A percentile compares a stretch with the other conserved stretches of the same genome.
phyloP scores from a whole-genome alignment of 78 protist species.

The Salpingoeca rosetta region DNA sequence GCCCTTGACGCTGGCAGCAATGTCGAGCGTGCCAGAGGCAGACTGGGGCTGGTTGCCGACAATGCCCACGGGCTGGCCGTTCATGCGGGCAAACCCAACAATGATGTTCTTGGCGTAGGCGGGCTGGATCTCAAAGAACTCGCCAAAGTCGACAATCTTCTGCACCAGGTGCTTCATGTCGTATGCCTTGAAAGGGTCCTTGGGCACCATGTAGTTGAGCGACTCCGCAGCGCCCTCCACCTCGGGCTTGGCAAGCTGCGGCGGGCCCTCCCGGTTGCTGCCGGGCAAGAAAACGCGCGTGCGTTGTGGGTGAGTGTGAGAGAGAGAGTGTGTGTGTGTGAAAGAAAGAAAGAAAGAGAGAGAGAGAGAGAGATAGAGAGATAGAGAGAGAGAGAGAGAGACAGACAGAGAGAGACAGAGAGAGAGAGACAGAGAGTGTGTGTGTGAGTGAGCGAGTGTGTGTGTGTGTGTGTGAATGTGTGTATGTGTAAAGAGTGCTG shows the following conservation, averaged over 20 bases:
- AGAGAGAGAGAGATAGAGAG: background rate
- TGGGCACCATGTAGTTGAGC: slow-evolving; percentile 53
- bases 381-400: background rate
- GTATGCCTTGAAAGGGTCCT: slow-evolving; percentile 81
- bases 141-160: slow-evolving; percentile 75
- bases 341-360: background rate
- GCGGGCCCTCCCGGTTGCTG: too few species aligned
- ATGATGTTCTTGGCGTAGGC: slow-evolving; percentile 86
- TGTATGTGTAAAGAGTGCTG: too few species aligned
- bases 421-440: too few species aligned
- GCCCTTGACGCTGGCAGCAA: slow-evolving; percentile 88
- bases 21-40: slow-evolving; percentile 92
- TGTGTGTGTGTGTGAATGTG: too few species aligned
- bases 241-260: too few species aligned
- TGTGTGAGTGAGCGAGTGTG: too few species aligned
- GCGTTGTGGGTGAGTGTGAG: background rate
- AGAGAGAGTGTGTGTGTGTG: background rate
- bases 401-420: too few species aligned
- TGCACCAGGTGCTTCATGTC: slow-evolving; percentile 86
- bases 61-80: slow-evolving; percentile 88
- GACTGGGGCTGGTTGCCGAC: slow-evolving; percentile 95
- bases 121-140: slow-evolving; percentile 87
- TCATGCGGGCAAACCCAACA: slow-evolving; percentile 85
- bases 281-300: too few species aligned
- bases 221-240: too few species aligned